A percentile compares a stretch with the other conserved stretches of the same genome.
phyloP scores from a whole-genome alignment of 768 basidiomycete genomes.

The Rhizopogon vinicolor region DNA sequence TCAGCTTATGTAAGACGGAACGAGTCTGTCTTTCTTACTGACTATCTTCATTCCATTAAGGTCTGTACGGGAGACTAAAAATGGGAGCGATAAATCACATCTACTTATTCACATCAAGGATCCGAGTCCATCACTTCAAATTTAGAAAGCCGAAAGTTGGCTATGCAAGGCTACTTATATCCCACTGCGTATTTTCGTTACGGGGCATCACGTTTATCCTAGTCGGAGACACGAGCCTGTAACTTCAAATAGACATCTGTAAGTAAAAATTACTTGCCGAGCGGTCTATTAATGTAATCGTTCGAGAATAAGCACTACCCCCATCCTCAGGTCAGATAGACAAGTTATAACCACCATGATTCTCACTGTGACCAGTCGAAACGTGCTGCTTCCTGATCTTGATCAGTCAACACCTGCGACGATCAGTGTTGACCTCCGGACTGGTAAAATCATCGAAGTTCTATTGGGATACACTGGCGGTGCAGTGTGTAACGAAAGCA shows the following conservation, averaged over 20 bases:
- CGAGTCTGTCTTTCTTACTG: no score
- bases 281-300: background rate
- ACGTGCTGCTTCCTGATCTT: slow-evolving; percentile 51
- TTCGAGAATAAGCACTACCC: slow-evolving; percentile 1
- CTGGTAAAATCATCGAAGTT: slow-evolving; percentile 60
- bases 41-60: no score
- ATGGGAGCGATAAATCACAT: no score
- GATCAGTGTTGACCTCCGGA: slow-evolving; percentile 48
- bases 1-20: no score
- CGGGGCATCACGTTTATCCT: no score
- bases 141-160: background rate
- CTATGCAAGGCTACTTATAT: background rate
- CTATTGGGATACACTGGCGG: slow-evolving; percentile 27
- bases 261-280: background rate
- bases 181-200: no score
- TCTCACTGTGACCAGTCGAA: slow-evolving; percentile 47
- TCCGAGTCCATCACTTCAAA: no score
- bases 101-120: no score
- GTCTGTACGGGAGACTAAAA: no score
- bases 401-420: slow-evolving; percentile 57
- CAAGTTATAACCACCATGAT: slow-evolving; percentile 1
- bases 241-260: background rate
- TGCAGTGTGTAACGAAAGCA: slow-evolving; percentile 17
- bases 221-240: no score
- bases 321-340: background rate